Evolutionary conservation across 495 filamentous ascomycete genomes (phyloP).

Genomic region (Copromyces sp.): DNA sequence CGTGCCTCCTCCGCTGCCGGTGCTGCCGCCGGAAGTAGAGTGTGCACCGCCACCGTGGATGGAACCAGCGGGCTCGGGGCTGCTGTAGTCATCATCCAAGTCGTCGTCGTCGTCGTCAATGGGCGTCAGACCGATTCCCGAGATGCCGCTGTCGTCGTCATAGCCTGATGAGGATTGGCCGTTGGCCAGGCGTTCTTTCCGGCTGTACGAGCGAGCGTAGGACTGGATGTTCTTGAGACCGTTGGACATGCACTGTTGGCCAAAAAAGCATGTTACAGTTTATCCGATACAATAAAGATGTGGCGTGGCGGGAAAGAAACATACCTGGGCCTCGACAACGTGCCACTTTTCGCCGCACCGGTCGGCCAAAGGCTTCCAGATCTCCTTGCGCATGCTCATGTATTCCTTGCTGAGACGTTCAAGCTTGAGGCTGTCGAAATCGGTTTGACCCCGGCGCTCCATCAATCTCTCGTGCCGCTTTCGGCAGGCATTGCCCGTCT

Average conservation of each 20-base stretch:
- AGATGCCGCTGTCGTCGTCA: constrained; percentile 41
- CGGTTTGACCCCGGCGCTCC: constrained; percentile 53
- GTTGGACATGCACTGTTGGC: constrained; percentile 45
- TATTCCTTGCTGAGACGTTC: constrained; percentile 58
- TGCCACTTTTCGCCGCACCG: constrained; percentile 59
- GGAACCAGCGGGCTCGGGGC: constrained; percentile 26
- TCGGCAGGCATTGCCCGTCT: constrained; percentile 69
- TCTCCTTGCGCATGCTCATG: constrained; percentile 56
- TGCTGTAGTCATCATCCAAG: constrained; percentile 36
- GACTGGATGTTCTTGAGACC: constrained; percentile 49
- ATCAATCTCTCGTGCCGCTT: constrained; percentile 68
- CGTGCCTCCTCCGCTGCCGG: constrained; percentile 23
- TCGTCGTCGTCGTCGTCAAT: constrained; percentile 35
- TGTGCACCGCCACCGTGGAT: constrained; percentile 15
- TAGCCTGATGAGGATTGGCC: constrained; percentile 30
- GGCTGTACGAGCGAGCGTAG: constrained; percentile 38
- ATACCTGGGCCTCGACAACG: constrained; percentile 59
- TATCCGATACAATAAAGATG: not conserved
- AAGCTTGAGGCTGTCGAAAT: constrained; percentile 58
- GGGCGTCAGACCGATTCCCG: constrained; percentile 38
- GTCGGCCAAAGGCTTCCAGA: constrained; percentile 56
- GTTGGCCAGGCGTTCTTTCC: constrained; percentile 41
- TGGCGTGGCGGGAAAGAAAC: constrained; percentile 12
- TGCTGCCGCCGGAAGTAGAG: constrained; percentile 25
- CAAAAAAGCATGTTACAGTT: constrained; percentile 4